Evolutionary conservation across 805 yeast species (phyloP).

Genomic region (Nadsonia fulvescens): DNA sequence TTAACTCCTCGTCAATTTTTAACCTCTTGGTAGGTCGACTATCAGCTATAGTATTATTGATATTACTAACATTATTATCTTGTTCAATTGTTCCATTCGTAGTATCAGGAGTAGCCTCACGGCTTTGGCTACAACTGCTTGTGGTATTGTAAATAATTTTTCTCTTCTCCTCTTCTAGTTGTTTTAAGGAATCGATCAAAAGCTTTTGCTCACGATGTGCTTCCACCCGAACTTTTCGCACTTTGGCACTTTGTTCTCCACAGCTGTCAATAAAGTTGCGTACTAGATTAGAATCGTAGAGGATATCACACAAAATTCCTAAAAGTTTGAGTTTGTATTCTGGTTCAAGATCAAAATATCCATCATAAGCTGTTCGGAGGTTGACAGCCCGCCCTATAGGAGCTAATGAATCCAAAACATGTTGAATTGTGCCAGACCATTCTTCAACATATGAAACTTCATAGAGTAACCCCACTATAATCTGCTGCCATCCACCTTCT

Average conservation of each 20-base stretch:
- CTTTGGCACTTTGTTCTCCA: conserved; percentile 24
- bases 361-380: conserved; percentile 28
- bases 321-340: conserved; percentile 39
- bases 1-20: conserved; percentile 3
- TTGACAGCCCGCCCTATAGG: conserved; percentile 32
- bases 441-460: conserved; percentile 38
- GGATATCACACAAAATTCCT: conserved; percentile 43
- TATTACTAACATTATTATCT: background rate
- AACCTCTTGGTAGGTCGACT: conserved; percentile 1
- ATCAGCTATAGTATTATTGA: background rate
- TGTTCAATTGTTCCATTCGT: conserved; percentile 6
- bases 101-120: too few relatives aligned
- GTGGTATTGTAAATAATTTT: conserved; percentile 3
- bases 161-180: conserved; percentile 6
- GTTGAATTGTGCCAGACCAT: conserved; percentile 30
- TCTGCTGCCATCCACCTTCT: conserved; percentile 75
- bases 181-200: too few relatives aligned
- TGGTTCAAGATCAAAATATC: conserved; percentile 38
- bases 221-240: conserved; percentile 3
- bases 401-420: conserved; percentile 35
- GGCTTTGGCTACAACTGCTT: too few relatives aligned
- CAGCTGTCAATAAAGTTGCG: conserved; percentile 49
- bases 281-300: conserved; percentile 39
- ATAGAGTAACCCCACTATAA: conserved; percentile 54
- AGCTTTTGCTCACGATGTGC: conserved; percentile 1